phyloP scores from a whole-genome alignment of 176 grass and related monocot species.

The Oryza brachyantha region DNA sequence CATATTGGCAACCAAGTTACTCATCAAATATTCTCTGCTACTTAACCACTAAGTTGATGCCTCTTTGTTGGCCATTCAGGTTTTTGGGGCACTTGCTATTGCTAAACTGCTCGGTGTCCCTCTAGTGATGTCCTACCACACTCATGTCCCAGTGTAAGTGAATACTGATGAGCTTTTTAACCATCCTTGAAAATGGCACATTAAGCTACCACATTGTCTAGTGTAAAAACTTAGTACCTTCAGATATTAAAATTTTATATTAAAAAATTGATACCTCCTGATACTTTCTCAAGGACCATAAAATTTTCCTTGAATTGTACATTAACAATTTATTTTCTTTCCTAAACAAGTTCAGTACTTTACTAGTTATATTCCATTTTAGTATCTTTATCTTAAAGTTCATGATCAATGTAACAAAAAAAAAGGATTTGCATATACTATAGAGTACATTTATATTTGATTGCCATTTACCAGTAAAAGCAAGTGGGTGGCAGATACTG shows the following conservation, averaged over 20 bases:
- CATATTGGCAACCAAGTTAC: background rate
- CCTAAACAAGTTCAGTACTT: background rate
- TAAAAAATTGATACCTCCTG: no score
- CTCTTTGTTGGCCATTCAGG: conserved; percentile 40
- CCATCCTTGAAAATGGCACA: no score
- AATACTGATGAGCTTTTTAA: no score
- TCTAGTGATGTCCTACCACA: conserved; percentile 93
- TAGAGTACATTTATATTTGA: background rate
- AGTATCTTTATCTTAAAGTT: background rate
- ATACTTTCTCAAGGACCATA: no score
- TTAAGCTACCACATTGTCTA: no score
- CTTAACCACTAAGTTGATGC: background rate
- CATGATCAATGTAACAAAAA: background rate
- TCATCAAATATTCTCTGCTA: background rate
- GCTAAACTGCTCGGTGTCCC: conserved; percentile 80
- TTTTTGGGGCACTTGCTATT: conserved; percentile 88
- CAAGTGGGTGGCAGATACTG: background rate
- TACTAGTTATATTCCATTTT: background rate
- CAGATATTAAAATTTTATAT: no score
- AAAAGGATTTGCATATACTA: background rate
- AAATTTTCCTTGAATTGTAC: no score
- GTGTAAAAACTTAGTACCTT: no score
- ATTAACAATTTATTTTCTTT: background rate
- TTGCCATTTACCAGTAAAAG: background rate
- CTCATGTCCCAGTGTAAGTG: conserved; percentile 88